Conservation (phyloP, 2,329 filamentous ascomycete genomes). For the Talaromyces sp. region DNA sequence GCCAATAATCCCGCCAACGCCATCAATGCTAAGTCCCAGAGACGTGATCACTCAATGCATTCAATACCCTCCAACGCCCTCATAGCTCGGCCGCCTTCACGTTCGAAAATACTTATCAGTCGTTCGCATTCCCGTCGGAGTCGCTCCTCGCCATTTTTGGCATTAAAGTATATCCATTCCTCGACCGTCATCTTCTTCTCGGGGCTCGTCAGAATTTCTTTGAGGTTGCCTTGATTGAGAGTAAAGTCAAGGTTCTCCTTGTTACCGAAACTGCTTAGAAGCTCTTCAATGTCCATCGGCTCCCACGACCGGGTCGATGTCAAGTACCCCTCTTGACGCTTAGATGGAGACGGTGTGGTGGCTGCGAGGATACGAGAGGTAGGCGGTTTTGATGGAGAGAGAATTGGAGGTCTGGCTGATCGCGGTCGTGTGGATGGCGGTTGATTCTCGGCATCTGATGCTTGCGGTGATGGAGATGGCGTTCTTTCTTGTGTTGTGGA, state of each 20-base stretch:
- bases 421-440: slow-evolving; percentile 65
- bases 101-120: slow-evolving; percentile 78
- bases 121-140: slow-evolving; percentile 77
- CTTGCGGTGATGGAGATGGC: slow-evolving; percentile 67
- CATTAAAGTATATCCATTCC: slow-evolving; percentile 84
- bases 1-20: slow-evolving; percentile 10
- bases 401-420: slow-evolving; percentile 39
- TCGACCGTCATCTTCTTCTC: slow-evolving; percentile 92
- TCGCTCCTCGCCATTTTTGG: slow-evolving; percentile 72
- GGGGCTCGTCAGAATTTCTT: slow-evolving; percentile 62
- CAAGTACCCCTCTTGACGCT: slow-evolving; percentile 55
- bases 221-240: slow-evolving; percentile 45
- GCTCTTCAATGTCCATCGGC: slow-evolving; percentile 69
- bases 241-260: slow-evolving; percentile 51
- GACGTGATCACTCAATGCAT: slow-evolving; percentile 37
- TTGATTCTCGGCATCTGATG: slow-evolving; percentile 76
- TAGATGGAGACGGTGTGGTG: slow-evolving; percentile 58
- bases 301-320: slow-evolving; percentile 64
- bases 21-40: slow-evolving; percentile 4
- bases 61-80: slow-evolving; percentile 70
- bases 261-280: slow-evolving; percentile 43
- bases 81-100: slow-evolving; percentile 75
- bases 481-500: slow-evolving; percentile 40
- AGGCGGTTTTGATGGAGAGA: slow-evolving; percentile 35
- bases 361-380: slow-evolving; percentile 41